phyloP scores from a whole-genome alignment of 78 protist genomes.

The Mantamonas sphyraenae region DNA sequence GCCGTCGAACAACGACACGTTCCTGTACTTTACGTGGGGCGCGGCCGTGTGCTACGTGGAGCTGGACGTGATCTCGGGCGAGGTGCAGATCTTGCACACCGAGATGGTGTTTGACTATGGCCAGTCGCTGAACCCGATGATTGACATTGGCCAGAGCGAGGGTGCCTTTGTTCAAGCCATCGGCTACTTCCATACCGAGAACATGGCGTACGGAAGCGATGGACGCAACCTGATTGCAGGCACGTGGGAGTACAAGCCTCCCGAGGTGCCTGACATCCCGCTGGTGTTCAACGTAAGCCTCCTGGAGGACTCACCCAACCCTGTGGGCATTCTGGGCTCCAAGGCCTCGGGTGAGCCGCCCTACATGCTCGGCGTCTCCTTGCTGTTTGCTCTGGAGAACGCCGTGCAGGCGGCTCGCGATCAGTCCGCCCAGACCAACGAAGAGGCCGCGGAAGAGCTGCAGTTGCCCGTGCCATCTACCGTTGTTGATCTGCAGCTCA shows the following conservation, averaged over 20 bases:
- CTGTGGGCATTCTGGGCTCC: neutral
- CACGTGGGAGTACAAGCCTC: constrained; percentile 23
- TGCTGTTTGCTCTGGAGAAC: constrained; percentile 6
- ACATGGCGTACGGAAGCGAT: constrained; percentile 6
- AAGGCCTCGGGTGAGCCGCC: constrained; percentile 68
- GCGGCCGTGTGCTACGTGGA: constrained; percentile 30
- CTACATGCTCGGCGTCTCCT: constrained; percentile 27
- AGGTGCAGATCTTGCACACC: constrained; percentile 11
- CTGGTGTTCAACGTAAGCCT: constrained; percentile 16
- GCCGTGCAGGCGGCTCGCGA: constrained; percentile 32
- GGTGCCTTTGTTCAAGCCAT: constrained; percentile 38
- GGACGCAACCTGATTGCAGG: constrained; percentile 18
- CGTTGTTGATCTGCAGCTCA: too few relatives aligned
- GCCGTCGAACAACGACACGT: neutral
- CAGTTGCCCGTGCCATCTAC: neutral
- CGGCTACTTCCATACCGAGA: constrained; percentile 1
- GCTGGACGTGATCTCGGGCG: constrained; percentile 58
- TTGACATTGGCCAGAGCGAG: constrained; percentile 55
- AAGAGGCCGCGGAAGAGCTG: neutral
- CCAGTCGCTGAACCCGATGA: constrained; percentile 27
- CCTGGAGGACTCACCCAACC: neutral
- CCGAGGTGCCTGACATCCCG: constrained; percentile 30
- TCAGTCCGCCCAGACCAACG: constrained; percentile 5
- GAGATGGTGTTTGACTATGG: constrained; percentile 50
- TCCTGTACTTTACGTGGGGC: constrained; percentile 42